Conservation (phyloP, 331 rosid genomes). For the Telfairia occidentalis region DNA sequence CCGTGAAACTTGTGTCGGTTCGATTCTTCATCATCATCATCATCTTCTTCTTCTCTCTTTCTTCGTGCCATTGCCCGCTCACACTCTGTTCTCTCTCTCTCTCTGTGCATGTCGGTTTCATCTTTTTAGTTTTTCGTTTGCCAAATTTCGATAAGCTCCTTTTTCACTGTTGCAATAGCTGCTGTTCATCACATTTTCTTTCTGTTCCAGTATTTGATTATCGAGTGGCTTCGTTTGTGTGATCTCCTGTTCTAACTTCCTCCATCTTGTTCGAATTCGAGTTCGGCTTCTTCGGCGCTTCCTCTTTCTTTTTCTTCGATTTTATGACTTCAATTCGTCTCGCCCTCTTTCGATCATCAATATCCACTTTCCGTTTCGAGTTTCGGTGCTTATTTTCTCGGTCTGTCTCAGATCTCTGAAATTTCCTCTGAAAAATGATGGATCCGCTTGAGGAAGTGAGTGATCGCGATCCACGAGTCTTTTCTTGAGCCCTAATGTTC, state of each 20-base stretch:
- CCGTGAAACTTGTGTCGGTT: constrained; percentile 8
- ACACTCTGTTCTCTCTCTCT: neutral
- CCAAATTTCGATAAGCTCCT: neutral
- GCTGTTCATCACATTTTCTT: neutral
- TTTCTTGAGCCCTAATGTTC: neutral
- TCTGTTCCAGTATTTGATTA: neutral
- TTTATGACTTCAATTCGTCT: constrained; percentile 10
- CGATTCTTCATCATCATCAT: neutral
- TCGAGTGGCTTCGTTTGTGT: neutral
- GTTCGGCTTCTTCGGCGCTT: neutral
- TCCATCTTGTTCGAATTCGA: neutral
- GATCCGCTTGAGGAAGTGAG: constrained; percentile 12
- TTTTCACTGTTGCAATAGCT: neutral
- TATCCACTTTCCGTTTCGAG: neutral
- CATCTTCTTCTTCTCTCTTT: constrained; percentile 1
- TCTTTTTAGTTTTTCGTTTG: neutral
- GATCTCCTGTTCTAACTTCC: neutral
- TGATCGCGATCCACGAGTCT: neutral
- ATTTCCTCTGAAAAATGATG: neutral
- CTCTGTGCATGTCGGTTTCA: constrained; percentile 4
- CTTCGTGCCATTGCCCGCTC: neutral
- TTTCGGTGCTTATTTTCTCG: neutral
- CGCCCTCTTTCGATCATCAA: neutral
- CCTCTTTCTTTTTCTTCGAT: neutral
- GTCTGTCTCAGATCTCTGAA: neutral